phyloP scores from a whole-genome alignment of 2,329 filamentous ascomycete genomes.

The Sporothrix luriei region DNA sequence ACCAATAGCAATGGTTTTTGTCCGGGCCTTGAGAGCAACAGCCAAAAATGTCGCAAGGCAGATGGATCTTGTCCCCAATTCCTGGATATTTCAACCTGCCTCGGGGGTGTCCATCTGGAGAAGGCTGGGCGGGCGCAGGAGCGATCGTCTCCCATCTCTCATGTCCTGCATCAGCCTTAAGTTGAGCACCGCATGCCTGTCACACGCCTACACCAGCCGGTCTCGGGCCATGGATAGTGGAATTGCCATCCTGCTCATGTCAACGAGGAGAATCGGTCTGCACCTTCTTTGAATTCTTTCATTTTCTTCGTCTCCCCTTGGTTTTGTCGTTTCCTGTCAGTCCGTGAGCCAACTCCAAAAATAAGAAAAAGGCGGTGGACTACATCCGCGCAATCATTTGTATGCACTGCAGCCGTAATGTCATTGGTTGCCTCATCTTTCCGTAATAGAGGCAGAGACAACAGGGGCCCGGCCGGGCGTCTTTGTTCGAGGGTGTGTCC shows the following conservation, averaged over 20 bases:
- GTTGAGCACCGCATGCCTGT: neutral
- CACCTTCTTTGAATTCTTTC: neutral
- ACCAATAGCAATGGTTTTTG: neutral
- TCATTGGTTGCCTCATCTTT: slow-evolving; percentile 14
- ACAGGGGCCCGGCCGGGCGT: slow-evolving; percentile 7
- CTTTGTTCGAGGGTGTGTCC: neutral
- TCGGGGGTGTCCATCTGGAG: neutral
- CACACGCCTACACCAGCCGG: neutral
- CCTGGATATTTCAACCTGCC: neutral
- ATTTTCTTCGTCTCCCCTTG: neutral
- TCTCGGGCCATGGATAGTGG: neutral
- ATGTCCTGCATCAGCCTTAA: neutral
- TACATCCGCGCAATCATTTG: neutral
- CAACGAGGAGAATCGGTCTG: neutral
- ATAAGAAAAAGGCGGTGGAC: slow-evolving; percentile 12
- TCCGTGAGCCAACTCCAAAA: neutral
- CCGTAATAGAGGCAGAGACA: neutral
- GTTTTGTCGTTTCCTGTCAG: neutral
- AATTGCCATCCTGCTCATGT: neutral
- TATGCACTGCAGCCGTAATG: neutral
- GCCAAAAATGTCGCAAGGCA: neutral
- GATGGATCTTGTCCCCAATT: neutral
- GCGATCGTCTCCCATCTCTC: neutral
- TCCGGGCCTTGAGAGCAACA: neutral
- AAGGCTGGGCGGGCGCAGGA: neutral